These are phyloP conservation scores for Acanthamoeba royreba DNA, from an alignment of 208 protist species.

Conservation along the genomic window DNA sequence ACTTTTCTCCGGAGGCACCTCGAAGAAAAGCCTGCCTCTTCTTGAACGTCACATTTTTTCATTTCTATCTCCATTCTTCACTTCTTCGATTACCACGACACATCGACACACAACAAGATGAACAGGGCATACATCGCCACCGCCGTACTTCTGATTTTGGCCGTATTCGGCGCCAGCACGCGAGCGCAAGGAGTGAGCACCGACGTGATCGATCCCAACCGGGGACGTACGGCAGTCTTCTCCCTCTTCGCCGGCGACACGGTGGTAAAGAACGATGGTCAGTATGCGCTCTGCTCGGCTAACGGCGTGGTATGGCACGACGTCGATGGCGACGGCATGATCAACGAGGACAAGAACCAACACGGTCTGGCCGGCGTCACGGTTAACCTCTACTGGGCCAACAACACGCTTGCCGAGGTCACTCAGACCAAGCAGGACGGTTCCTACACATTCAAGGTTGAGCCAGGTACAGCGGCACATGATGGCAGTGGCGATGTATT, in stretches of 20 bases:
- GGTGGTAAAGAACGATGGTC: not conserved
- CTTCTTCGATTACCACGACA: not conserved
- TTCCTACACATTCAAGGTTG: constrained; percentile 10
- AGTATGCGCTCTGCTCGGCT: constrained; percentile 27
- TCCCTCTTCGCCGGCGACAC: not conserved
- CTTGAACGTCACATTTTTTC: not conserved
- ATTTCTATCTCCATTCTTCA: not conserved
- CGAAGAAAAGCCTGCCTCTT: not conserved
- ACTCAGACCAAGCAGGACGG: not conserved
- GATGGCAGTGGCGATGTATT: not conserved
- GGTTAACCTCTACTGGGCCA: not conserved
- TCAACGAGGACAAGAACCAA: not conserved
- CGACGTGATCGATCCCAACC: not conserved
- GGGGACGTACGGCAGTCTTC: not conserved
- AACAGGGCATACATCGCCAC: too few relatives aligned
- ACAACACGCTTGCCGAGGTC: not conserved
- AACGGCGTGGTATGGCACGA: constrained; percentile 38
- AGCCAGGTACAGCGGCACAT: not conserved
- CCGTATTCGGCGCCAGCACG: too few relatives aligned
- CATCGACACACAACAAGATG: too few relatives aligned
- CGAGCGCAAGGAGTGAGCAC: not conserved
- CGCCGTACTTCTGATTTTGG: too few relatives aligned
- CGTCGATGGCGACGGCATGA: not conserved
- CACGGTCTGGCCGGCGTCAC: not conserved
- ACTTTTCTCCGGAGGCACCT: too few relatives aligned